Percentiles rank a stretch among this genome's conserved stretches.
phyloP scores from a whole-genome alignment of 495 filamentous ascomycete genomes.

The Podospora australis region DNA sequence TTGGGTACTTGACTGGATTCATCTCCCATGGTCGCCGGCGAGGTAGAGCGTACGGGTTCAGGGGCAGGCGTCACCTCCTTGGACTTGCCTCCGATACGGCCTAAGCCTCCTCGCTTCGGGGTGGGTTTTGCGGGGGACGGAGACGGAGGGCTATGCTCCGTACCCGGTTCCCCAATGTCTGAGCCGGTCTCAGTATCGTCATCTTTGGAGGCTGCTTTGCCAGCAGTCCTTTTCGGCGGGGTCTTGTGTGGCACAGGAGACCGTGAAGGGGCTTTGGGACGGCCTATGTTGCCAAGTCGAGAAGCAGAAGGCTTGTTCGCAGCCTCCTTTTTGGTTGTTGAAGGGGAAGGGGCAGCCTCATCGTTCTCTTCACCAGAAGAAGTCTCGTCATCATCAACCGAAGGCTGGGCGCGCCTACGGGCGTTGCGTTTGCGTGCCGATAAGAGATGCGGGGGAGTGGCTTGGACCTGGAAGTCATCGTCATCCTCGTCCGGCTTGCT shows the following conservation, averaged over 20 bases:
- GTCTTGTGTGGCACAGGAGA: constrained; percentile 12
- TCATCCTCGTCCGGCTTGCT: constrained; percentile 19
- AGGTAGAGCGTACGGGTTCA: constrained; percentile 12
- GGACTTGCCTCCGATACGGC: constrained; percentile 37
- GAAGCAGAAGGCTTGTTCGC: constrained; percentile 2
- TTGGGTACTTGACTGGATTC: constrained; percentile 9
- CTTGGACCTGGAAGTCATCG: constrained; percentile 48
- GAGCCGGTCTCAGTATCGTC: constrained; percentile 39
- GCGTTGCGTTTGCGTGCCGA: constrained; percentile 12
- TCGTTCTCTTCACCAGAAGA: constrained; percentile 30
- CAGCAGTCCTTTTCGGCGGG: constrained; percentile 3
- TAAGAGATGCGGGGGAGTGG: constrained; percentile 41
- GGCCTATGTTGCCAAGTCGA: constrained; percentile 26
- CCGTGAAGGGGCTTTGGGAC: constrained; percentile 12
- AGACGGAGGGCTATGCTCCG: neutral
- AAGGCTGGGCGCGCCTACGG: neutral
- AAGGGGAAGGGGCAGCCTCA: constrained; percentile 7
- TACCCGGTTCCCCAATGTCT: constrained; percentile 24
- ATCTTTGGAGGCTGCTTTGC: neutral
- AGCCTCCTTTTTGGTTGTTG: neutral
- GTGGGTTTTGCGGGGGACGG: constrained; percentile 17
- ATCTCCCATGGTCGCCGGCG: constrained; percentile 5
- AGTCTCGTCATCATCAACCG: constrained; percentile 27
- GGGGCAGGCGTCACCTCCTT: constrained; percentile 4
- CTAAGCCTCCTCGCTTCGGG: constrained; percentile 26